A percentile compares a stretch with the other conserved stretches of the same genome.
These are phyloP conservation scores for Biscutella laevigata DNA, from an alignment of 441 rosid genomes.

Conservation along the genomic window DNA sequence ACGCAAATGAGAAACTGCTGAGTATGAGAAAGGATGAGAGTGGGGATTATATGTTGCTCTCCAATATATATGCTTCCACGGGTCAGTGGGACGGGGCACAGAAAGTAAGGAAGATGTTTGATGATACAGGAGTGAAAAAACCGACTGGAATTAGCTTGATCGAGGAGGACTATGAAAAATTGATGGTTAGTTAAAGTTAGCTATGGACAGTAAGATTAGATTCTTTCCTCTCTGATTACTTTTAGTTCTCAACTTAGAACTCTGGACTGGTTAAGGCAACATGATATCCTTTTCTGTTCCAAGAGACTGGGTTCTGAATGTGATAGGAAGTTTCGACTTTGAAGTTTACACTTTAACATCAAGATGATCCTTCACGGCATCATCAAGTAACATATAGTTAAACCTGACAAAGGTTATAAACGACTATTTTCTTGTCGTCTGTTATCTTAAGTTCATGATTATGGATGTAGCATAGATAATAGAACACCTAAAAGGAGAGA, in stretches of 20 bases:
- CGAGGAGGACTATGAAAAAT: conserved; percentile 36
- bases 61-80: conserved; percentile 47
- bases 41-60: conserved; percentile 51
- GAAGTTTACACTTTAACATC: neutral
- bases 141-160: conserved; percentile 42
- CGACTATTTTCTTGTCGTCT: neutral
- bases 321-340: neutral
- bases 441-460: neutral
- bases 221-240: neutral
- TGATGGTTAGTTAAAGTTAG: conserved; percentile 22
- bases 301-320: neutral
- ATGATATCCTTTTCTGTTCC: neutral
- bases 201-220: neutral
- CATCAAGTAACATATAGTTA: neutral
- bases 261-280: neutral
- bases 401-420: neutral
- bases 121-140: conserved; percentile 40
- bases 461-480: neutral
- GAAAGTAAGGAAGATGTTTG: conserved; percentile 49
- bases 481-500: neutral
- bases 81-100: conserved; percentile 50
- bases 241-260: neutral
- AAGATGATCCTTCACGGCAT: neutral
- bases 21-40: conserved; percentile 38
- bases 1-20: conserved; percentile 42